Conservation (phyloP, 495 filamentous ascomycete species). For the Trichoderma virens region DNA sequence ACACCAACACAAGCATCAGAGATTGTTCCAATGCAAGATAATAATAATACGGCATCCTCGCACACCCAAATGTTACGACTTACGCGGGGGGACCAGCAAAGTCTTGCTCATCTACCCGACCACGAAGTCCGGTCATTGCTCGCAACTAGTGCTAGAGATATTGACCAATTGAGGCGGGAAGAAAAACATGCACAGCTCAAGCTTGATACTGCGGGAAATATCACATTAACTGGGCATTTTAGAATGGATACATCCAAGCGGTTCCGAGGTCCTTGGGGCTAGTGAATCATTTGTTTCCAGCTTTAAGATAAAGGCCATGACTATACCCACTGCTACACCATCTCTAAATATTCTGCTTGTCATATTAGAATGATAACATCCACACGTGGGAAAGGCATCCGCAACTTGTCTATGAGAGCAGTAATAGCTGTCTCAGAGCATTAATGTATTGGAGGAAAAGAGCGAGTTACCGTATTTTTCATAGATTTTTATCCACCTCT, state of each 20-base stretch:
- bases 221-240: not conserved
- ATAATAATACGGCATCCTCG: not conserved
- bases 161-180: not conserved
- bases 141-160: not conserved
- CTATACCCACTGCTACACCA: too few species aligned
- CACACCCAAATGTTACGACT: not conserved
- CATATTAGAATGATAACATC: too few species aligned
- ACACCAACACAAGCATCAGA: not conserved
- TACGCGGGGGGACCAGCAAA: not conserved
- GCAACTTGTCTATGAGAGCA: too few species aligned
- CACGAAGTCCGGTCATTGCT: not conserved
- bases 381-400: too few species aligned
- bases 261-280: not conserved
- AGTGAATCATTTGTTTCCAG: too few species aligned
- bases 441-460: too few species aligned
- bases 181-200: not conserved
- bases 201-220: not conserved
- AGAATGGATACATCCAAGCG: not conserved
- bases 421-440: too few species aligned
- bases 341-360: too few species aligned
- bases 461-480: too few species aligned
- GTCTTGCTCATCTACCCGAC: not conserved
- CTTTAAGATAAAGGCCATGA: too few species aligned
- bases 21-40: not conserved
- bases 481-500: too few species aligned